Conservation (phyloP, 2,329 filamentous ascomycete genomes). For the Geoglossum cookeanum region DNA sequence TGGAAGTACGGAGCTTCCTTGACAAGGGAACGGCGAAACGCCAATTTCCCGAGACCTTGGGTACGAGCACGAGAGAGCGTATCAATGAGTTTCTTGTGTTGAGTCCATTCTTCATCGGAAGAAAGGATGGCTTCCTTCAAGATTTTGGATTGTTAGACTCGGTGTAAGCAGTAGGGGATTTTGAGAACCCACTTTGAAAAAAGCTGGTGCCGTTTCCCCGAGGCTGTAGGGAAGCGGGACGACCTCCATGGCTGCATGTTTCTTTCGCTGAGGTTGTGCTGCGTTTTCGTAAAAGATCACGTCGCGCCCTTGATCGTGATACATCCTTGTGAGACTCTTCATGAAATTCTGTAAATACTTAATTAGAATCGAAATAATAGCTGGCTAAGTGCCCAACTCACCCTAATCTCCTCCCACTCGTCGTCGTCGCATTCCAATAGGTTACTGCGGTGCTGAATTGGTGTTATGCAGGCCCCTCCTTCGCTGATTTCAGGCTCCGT, state of each 20-base stretch:
- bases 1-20: constrained; percentile 99
- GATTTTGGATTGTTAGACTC: not conserved
- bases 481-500: constrained; percentile 75
- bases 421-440: constrained; percentile 97
- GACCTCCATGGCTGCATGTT: constrained; percentile 69
- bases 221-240: constrained; percentile 79
- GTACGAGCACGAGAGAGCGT: constrained; percentile 35
- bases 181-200: constrained; percentile 41
- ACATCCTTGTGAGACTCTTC: constrained; percentile 87
- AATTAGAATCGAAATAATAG: not conserved
- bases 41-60: constrained; percentile 53
- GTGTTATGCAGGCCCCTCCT: constrained; percentile 74
- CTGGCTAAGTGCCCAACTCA: constrained; percentile 7
- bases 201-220: constrained; percentile 81
- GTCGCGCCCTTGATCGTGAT: constrained; percentile 78
- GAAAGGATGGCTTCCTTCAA: constrained; percentile 61
- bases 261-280: constrained; percentile 54
- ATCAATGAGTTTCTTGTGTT: constrained; percentile 89
- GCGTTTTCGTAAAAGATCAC: constrained; percentile 98
- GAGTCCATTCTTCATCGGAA: constrained; percentile 81
- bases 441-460: constrained; percentile 70
- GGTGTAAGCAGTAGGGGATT: not conserved
- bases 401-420: constrained; percentile 92
- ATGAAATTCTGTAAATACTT: constrained; percentile 53
- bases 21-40: constrained; percentile 65